A percentile compares a stretch with the other conserved stretches of the same genome.
These are phyloP conservation scores for Penicillium manginii DNA, from an alignment of 495 filamentous ascomycete genomes.

Conservation along the genomic window DNA sequence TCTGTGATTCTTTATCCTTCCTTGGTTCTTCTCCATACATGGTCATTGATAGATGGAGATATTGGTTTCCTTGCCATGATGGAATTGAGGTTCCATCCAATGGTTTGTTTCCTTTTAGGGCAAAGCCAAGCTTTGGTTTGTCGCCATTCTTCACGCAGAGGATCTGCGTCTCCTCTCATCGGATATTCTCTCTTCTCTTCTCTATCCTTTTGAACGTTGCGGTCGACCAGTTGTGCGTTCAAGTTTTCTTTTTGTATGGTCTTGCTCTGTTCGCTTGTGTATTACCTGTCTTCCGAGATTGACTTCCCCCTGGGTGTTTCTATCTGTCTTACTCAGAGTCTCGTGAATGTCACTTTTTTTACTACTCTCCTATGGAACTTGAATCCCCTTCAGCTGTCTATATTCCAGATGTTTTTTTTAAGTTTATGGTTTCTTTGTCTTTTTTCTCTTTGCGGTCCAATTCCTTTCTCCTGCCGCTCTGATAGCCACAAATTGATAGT, in stretches of 20 bases:
- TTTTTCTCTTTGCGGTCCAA: constrained; percentile 1
- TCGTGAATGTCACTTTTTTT: constrained; percentile 12
- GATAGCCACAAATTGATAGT: constrained; percentile 23
- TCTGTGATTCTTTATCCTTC: constrained; percentile 7
- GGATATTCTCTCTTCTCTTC: background rate
- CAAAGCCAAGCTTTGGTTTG: background rate
- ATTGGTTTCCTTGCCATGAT: background rate
- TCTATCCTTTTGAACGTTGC: background rate
- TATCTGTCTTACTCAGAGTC: no score
- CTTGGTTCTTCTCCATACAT: constrained; percentile 25
- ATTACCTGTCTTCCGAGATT: background rate
- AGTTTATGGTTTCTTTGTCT: background rate
- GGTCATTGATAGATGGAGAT: constrained; percentile 24
- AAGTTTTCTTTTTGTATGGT: background rate
- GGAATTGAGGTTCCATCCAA: background rate
- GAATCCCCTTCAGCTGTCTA: constrained; percentile 15
- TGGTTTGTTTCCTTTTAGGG: background rate
- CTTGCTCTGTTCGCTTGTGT: background rate
- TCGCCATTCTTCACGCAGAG: background rate
- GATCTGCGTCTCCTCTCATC: background rate
- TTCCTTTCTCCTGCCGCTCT: constrained; percentile 6
- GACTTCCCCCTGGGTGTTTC: background rate
- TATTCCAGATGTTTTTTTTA: constrained; percentile 11
- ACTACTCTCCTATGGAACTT: background rate
- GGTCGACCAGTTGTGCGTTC: background rate